phyloP scores from a whole-genome alignment of 306 rosid species.

The Pueraria montana region DNA sequence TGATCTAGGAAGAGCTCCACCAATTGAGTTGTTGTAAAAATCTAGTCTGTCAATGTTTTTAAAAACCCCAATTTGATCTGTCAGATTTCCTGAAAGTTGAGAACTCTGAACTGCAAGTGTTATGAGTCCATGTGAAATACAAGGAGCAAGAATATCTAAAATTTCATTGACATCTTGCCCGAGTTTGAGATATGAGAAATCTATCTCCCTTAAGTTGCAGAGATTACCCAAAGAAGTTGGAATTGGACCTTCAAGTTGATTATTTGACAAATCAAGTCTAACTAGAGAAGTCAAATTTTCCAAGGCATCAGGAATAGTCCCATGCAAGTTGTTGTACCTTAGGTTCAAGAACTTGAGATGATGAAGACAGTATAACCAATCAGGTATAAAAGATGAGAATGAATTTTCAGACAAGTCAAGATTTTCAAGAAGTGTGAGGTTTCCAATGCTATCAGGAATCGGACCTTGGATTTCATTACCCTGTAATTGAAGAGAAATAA shows the following conservation, averaged over 20 bases:
- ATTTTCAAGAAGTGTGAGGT: too few species aligned
- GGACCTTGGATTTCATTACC: too few species aligned
- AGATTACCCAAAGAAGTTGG: too few species aligned
- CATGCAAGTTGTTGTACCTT: not conserved
- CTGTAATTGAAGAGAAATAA: too few species aligned
- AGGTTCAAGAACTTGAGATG: too few species aligned
- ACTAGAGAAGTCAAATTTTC: conserved; percentile 35
- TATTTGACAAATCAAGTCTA: not conserved
- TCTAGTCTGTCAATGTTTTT: not conserved
- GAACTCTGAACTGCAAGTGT: not conserved
- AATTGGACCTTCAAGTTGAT: not conserved
- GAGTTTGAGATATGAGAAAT: conserved; percentile 11
- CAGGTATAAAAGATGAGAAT: too few species aligned
- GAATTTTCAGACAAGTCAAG: too few species aligned
- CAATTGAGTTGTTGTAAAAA: not conserved
- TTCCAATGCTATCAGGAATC: too few species aligned
- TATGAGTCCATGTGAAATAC: not conserved
- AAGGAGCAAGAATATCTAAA: conserved; percentile 2
- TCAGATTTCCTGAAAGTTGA: not conserved
- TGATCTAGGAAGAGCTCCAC: not conserved
- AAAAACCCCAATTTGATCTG: conserved; percentile 17
- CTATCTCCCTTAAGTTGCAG: too few species aligned
- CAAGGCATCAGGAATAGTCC: not conserved
- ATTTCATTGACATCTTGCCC: not conserved
- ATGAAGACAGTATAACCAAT: too few species aligned